Base-by-base conservation (phyloP, 2,329 filamentous ascomycete genomes). In the Colletotrichum acutatum region DNA sequence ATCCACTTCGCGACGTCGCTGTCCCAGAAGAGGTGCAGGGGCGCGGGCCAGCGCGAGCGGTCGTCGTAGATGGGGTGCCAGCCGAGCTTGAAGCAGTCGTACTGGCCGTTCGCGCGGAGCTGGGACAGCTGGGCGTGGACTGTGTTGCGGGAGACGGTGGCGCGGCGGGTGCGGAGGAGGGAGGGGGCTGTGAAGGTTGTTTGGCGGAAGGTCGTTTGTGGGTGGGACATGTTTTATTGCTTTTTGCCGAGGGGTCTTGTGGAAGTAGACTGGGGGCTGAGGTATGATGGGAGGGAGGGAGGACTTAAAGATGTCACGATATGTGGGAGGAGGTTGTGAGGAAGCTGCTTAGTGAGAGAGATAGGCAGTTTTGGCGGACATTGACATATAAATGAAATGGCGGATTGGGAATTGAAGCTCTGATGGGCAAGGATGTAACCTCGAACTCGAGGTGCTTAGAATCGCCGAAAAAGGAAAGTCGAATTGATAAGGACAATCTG, bases 11-110 rank as follows among this genome's bases (percentile, higher is more conserved):
- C 89, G 24, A 89, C 64, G 65, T 76, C 81, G 75, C 83, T 84
- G 76, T 91, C 90, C 89, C 89, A 91, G 77, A 91, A 91, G 1
- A 90, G 80, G 75, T 90, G 88, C 26, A 88, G 87, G 0, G 89
- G 88, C 1, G 90, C 84, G 0, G 90, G 90, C 87, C 87, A 90
- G 49, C 63, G 64, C 30, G 84, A 84, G 63, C 83, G 79, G 60
- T 90, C 85, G 16, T 83, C 83, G 76, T 91, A 91, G 1, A 82
- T 82, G 0, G 86, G 82, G 75, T 91, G 86, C 88, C 88, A 90
- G 78, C 86, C 73, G 22, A 91, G 79, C 75, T 87, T 86, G 80
- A 91, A 91, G 57, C 87, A 88, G 75, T 89, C 85, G 74, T 89
- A 90, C 30, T 87, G 84, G 1, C 89, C 89, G 2, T 89, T 90